A percentile compares a stretch with the other conserved stretches of the same genome.
phyloP scores from a whole-genome alignment of 108 stramenopile species.

The Cylindrotheca closterium region DNA sequence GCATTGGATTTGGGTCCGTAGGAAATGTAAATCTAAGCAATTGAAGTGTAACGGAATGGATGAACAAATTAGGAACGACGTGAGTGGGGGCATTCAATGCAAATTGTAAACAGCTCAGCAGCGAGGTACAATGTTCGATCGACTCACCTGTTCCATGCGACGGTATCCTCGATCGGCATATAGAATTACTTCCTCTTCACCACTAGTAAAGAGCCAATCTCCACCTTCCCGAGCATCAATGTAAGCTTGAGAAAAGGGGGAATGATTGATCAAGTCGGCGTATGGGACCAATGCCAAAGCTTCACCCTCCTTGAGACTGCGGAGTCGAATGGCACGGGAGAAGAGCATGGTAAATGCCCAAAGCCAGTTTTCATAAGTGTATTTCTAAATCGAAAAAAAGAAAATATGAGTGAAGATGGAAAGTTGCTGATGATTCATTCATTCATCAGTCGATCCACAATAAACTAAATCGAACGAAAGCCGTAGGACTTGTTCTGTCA shows the following conservation, averaged over 20 bases:
- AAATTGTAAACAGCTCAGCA: conserved; percentile 3
- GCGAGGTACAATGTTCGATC: conserved; percentile 13
- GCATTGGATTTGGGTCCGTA: conserved; percentile 96
- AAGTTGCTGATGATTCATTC: not conserved
- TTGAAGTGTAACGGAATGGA: too few species aligned
- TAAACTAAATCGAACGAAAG: not conserved
- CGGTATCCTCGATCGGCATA: conserved; percentile 92
- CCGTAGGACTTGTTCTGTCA: too few species aligned
- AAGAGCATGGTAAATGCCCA: conserved; percentile 98
- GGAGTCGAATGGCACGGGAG: conserved; percentile 81
- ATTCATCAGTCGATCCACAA: not conserved
- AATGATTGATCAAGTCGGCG: conserved; percentile 96
- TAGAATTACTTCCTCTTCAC: conserved; percentile 92
- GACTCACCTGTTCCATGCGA: conserved; percentile 86
- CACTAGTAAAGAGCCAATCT: conserved; percentile 87
- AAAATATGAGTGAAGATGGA: not conserved
- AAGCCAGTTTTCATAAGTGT: conserved; percentile 85
- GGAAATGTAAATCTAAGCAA: conserved; percentile 77
- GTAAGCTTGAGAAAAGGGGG: conserved; percentile 86
- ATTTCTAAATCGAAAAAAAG: conserved; percentile 39
- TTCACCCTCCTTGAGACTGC: conserved; percentile 77
- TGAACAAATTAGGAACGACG: too few species aligned
- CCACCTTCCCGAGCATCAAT: conserved; percentile 80
- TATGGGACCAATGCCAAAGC: conserved; percentile 92
- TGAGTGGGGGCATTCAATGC: too few species aligned